Evolutionary conservation across 1,139 yeast species (phyloP).

Genomic region (Candida sp.): DNA sequence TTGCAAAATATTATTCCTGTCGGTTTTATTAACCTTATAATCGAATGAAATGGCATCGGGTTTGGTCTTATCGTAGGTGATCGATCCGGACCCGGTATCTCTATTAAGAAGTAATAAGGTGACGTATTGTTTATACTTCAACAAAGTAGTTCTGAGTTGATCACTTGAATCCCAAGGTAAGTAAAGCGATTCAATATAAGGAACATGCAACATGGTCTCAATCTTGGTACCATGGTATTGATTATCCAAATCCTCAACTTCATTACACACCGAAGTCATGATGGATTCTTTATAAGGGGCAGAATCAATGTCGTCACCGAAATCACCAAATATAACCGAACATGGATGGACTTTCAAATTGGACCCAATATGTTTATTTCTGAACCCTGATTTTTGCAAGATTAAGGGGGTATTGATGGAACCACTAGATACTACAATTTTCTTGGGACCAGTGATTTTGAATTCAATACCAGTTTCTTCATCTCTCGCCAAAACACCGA

Average conservation of each 20-base stretch:
- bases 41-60: constrained; percentile 39
- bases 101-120: constrained; percentile 48
- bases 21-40: constrained; percentile 41
- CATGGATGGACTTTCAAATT: constrained; percentile 57
- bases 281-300: constrained; percentile 43
- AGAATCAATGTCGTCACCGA: constrained; percentile 29
- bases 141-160: constrained; percentile 27
- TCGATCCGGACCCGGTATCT: constrained; percentile 44
- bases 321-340: constrained; percentile 40
- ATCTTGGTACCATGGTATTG: constrained; percentile 55
- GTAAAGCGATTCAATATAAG: constrained; percentile 34
- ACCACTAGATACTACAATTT: constrained; percentile 48
- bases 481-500: constrained; percentile 39
- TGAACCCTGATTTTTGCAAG: constrained; percentile 50
- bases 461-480: constrained; percentile 24
- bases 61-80: constrained; percentile 28
- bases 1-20: constrained; percentile 37
- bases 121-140: constrained; percentile 38
- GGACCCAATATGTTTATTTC: constrained; percentile 50
- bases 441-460: constrained; percentile 44
- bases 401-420: constrained; percentile 51
- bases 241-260: constrained; percentile 53
- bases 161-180: constrained; percentile 45
- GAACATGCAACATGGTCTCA: constrained; percentile 50
- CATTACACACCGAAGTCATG: constrained; percentile 49